Conservation (phyloP, 208 protist species). For the Leishmania tropica region DNA sequence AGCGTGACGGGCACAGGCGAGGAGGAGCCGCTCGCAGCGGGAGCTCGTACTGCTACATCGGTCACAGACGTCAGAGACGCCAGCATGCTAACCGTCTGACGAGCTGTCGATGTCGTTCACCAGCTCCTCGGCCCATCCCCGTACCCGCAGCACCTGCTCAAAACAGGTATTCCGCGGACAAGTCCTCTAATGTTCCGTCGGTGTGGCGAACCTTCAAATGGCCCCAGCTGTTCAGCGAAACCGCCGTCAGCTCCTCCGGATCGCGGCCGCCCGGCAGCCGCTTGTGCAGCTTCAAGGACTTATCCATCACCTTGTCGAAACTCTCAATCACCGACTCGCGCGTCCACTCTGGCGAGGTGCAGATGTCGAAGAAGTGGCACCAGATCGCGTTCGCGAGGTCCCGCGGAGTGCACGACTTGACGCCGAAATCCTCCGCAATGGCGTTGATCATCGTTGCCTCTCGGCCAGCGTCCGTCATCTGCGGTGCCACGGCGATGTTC, state of each 20-base stretch:
- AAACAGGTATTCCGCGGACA: constrained; percentile 71
- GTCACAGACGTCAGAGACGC: background rate
- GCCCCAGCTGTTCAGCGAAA: constrained; percentile 64
- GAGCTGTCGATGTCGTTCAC: background rate
- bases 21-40: background rate
- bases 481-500: constrained; percentile 57
- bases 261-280: constrained; percentile 44
- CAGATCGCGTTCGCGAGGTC: constrained; percentile 52
- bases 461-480: constrained; percentile 51
- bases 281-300: constrained; percentile 38
- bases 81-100: background rate
- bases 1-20: background rate
- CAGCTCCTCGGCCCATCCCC: background rate
- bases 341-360: constrained; percentile 20
- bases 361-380: constrained; percentile 38
- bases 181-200: constrained; percentile 44
- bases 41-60: background rate
- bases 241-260: constrained; percentile 38
- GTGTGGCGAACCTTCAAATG: constrained; percentile 52
- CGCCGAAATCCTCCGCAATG: constrained; percentile 31
- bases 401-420: constrained; percentile 3
- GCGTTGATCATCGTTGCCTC: constrained; percentile 39
- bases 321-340: constrained; percentile 32
- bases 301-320: constrained; percentile 66
- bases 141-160: constrained; percentile 13